Conservation (phyloP, 192 early-diverging fungal genomes). For the Gorgonomyces haynaldii region DNA sequence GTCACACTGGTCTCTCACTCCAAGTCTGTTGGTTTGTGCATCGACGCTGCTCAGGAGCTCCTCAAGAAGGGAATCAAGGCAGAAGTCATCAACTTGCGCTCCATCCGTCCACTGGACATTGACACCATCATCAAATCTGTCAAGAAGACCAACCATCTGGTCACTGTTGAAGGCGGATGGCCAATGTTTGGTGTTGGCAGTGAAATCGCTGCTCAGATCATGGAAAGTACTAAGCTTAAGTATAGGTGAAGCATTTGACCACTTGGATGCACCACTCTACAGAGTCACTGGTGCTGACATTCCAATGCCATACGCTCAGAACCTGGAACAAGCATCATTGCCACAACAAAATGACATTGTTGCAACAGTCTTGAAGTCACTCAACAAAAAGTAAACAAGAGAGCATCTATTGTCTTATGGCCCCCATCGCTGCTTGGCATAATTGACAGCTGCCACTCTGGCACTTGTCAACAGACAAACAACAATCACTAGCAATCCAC, state of each 20-base stretch:
- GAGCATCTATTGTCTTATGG: no score
- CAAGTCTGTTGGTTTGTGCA: slow-evolving; percentile 65
- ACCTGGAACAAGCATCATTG: slow-evolving; percentile 82
- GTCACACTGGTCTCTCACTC: slow-evolving; percentile 94
- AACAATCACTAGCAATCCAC: neutral
- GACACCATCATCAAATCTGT: slow-evolving; percentile 81
- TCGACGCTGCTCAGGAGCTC: slow-evolving; percentile 81
- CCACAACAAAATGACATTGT: slow-evolving; percentile 75
- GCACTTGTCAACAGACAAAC: no score
- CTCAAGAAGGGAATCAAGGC: slow-evolving; percentile 56
- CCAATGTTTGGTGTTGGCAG: slow-evolving; percentile 87
- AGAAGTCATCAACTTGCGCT: slow-evolving; percentile 94
- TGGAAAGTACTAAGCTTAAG: no score
- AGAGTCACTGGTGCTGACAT: slow-evolving; percentile 94
- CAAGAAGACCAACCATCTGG: slow-evolving; percentile 95
- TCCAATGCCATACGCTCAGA: slow-evolving; percentile 92
- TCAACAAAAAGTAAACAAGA: slow-evolving; percentile 36
- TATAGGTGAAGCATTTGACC: slow-evolving; percentile 89
- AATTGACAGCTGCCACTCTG: no score
- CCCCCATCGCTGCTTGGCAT: no score
- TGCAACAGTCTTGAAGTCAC: slow-evolving; percentile 61
- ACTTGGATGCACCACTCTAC: slow-evolving; percentile 87
- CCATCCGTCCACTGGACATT: slow-evolving; percentile 91
- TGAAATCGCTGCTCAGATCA: slow-evolving; percentile 89
- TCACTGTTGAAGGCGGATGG: slow-evolving; percentile 94